Base-by-base conservation (phyloP, 2,329 filamentous ascomycete genomes). In the Ophiocordyceps polyrhachis-furcata region DNA sequence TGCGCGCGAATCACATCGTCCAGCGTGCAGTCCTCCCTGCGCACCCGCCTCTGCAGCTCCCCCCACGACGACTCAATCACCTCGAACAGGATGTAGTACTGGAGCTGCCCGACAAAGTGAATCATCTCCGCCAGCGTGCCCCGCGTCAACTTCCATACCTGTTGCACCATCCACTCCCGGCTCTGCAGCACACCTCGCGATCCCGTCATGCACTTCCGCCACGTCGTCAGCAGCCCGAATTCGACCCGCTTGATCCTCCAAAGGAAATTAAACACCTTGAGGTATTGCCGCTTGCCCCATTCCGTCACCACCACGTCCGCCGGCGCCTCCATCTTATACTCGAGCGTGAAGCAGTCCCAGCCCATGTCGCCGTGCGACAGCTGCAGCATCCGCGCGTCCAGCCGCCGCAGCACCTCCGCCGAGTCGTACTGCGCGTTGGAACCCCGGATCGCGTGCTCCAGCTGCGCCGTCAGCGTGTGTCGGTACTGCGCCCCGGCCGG, bases 211-310 rank as follows among this genome's bases (percentile, higher is more conserved):
- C 83, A 93, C 51, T 88, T 83, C 46, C 91, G 79, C 88, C 91
- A 98, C 38, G 86, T 91, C 13, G 83, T 86, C 5, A 82, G 76
- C 1, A 98, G 74, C 0, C 85, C 88, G 56, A 96, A 98, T 57
- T 98, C 91, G 44, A 98, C 91, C 25, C 91, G 81, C 65, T 98
- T 98, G 56, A 98, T 86, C 49, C 91, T 81, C 89, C 91, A 98
- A 3, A 98, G 73, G 57, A 98, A 95, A 63, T 98, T 98, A 73
- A 98, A 98, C 11, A 98, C 86, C 59, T 96, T 96, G 53, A 98
- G 79, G 58, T 98, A 98, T 58, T 98, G 89, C 20, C 89, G 83
- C 51, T 84, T 89, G 41, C 87, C 88, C 76, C 88, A 95, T 40
- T 93, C 86, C 0, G 89, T 96, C 37, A 98, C 87, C 42, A 98